phyloP scores from a whole-genome alignment of 768 basidiomycete species.

The Mrakia gelida region DNA sequence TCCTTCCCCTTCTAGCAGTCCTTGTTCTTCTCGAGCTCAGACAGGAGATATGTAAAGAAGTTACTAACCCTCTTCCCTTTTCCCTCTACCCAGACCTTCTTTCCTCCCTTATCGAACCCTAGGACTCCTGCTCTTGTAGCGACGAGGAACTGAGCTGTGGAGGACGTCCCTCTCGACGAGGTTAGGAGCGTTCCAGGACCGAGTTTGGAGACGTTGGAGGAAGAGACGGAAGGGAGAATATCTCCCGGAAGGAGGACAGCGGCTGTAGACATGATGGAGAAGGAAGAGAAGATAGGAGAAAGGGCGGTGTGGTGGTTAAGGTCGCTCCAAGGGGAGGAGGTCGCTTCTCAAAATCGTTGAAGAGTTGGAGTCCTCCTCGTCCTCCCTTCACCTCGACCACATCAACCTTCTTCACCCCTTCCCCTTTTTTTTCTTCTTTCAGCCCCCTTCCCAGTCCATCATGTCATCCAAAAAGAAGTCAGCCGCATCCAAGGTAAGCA shows the following conservation, averaged over 20 bases:
- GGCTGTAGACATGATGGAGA: slow-evolving; percentile 16
- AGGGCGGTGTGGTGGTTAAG: neutral
- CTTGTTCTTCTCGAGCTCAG: neutral
- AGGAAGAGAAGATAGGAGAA: too few relatives aligned
- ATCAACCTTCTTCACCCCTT: neutral
- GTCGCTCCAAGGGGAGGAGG: neutral
- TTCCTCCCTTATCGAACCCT: slow-evolving; percentile 52
- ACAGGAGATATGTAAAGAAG: neutral
- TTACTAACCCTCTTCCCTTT: slow-evolving; percentile 74
- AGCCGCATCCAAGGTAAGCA: slow-evolving; percentile 3
- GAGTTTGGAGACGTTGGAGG: slow-evolving; percentile 25
- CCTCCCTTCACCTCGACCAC: neutral
- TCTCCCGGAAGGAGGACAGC: slow-evolving; percentile 30
- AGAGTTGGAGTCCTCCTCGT: neutral
- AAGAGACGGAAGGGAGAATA: slow-evolving; percentile 10
- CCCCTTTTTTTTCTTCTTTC: neutral
- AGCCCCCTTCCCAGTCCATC: neutral
- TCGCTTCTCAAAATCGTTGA: neutral
- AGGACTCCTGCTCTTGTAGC: slow-evolving; percentile 28
- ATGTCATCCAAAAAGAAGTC: slow-evolving; percentile 20
- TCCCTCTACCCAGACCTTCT: slow-evolving; percentile 83
- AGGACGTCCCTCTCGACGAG: slow-evolving; percentile 15
- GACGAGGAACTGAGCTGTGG: slow-evolving; percentile 22
- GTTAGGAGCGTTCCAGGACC: slow-evolving; percentile 32
- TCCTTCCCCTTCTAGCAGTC: neutral